Base-by-base conservation (phyloP, 2,329 filamentous ascomycete species). In the Alternaria postmessia region DNA sequence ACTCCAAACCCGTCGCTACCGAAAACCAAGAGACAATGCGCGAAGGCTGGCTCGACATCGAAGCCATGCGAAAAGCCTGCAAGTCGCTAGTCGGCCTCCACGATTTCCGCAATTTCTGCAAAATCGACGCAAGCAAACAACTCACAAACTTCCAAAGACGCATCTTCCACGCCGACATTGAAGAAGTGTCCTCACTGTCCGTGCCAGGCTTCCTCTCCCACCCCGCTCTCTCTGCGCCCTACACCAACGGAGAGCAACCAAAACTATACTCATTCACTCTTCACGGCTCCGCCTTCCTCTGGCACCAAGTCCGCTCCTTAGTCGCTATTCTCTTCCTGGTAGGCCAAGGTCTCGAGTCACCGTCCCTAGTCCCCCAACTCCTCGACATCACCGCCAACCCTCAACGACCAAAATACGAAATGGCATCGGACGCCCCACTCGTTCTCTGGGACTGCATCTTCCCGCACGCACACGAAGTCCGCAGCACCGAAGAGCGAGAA, bases 251-350 rank as follows among this genome's bases (percentile, higher is more conserved):
- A n/a, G 44, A 61, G 20, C 59, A 64, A 43, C 80, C 83, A 4
- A 91, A 92, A 73, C 86, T 97, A 14, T 98, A 96, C 81, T 89
- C 90, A 63, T 96, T 99, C 79, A 89, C 90, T 59, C 88, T 99
- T 41, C 88, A 94, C 68, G 95, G 95, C 20, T 93, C 91, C 7
- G 95, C 94, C 2, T 99, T 99, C 79, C 81, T 99, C 47, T 99
- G 95, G 95, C 95, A 99, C 80, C 95, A 99, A 81, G 96, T 99
- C 68, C 89, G 95, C 24, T 92, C 94, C 81, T 94, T 99, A 87
- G 89, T 96, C n/a, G 88, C 90, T 16, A 84, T 98, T 7, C 83
- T 99, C n/a, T 98, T 99, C 82, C 83, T 95, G 11, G 89, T 98
- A 8, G 95, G 92, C 28, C 95, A 99, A 80, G 89, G 93, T 0